Percentiles rank a stretch among this genome's conserved stretches.
Evolutionary conservation across 2,329 filamentous ascomycete species (phyloP).

Genomic region (Cryoendolithus antarcticus): DNA sequence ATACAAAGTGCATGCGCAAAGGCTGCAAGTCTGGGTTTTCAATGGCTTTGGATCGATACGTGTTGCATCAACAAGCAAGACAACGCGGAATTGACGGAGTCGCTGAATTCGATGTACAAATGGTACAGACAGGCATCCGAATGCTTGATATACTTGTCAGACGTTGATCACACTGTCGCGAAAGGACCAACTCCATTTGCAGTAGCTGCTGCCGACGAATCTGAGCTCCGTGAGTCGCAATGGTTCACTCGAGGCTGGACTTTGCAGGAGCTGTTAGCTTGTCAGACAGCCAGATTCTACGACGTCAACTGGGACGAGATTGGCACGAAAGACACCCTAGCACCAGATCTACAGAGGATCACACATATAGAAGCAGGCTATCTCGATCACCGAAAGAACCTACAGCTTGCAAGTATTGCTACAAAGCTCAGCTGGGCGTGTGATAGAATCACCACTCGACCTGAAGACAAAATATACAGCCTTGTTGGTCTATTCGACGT

Average conservation of each 20-base stretch:
- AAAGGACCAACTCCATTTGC: not conserved
- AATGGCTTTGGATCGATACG: slow-evolving; percentile 14
- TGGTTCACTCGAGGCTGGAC: slow-evolving; percentile 13
- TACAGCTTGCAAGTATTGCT: slow-evolving; percentile 1
- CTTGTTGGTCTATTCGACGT: slow-evolving; percentile 34
- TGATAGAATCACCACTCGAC: slow-evolving; percentile 5
- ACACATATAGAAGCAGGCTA: slow-evolving; percentile 4
- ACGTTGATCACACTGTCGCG: slow-evolving; percentile 1
- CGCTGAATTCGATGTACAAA: slow-evolving; percentile 12
- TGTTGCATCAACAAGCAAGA: slow-evolving; percentile 14
- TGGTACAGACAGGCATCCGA: slow-evolving; percentile 9
- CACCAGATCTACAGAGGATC: slow-evolving; percentile 1
- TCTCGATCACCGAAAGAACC: too few relatives aligned
- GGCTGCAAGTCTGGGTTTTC: slow-evolving; percentile 4
- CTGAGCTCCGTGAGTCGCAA: not conserved
- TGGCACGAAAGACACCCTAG: slow-evolving; percentile 2
- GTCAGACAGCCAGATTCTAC: slow-evolving; percentile 6
- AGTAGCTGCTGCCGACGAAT: not conserved
- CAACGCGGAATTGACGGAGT: slow-evolving; percentile 8
- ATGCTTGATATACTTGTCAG: slow-evolving; percentile 11
- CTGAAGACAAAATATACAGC: slow-evolving; percentile 33
- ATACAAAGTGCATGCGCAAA: slow-evolving; percentile 1
- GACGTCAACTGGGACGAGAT: slow-evolving; percentile 6
- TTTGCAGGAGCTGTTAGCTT: slow-evolving; percentile 10
- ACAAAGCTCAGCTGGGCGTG: slow-evolving; percentile 5